Conservation (phyloP, 164 flowering plant genomes). For the Annona squamosa region DNA sequence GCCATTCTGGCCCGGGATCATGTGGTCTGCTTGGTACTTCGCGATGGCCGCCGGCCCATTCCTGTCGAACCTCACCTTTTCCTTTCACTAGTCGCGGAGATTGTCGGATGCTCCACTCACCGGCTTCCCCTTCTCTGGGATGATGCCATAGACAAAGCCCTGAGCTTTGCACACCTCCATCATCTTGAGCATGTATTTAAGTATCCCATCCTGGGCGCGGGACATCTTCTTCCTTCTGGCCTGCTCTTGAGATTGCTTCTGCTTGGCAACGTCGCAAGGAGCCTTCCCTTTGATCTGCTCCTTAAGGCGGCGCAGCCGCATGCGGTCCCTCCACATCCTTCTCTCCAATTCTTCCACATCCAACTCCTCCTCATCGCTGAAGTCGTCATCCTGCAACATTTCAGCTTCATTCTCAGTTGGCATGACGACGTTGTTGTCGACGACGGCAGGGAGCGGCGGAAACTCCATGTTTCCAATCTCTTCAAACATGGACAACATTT, state of each 20-base stretch:
- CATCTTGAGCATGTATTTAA: slow-evolving; percentile 80
- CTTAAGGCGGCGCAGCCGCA: slow-evolving; percentile 34
- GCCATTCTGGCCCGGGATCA: slow-evolving; percentile 33
- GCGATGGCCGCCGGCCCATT: slow-evolving; percentile 51
- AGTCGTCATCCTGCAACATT: slow-evolving; percentile 33
- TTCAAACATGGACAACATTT: slow-evolving; percentile 24
- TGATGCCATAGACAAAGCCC: slow-evolving; percentile 81
- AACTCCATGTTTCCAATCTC: slow-evolving; percentile 27
- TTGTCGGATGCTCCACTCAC: slow-evolving; percentile 86
- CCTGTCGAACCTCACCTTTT: slow-evolving; percentile 68
- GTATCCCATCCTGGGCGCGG: slow-evolving; percentile 73
- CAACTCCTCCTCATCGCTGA: slow-evolving; percentile 43
- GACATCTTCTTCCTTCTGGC: slow-evolving; percentile 86
- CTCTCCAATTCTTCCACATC: slow-evolving; percentile 50
- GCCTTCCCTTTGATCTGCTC: slow-evolving; percentile 43
- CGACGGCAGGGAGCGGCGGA: slow-evolving; percentile 14
- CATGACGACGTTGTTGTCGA: slow-evolving; percentile 7
- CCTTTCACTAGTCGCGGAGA: slow-evolving; percentile 87
- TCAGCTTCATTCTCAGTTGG: slow-evolving; percentile 29
- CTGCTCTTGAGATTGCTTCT: slow-evolving; percentile 53
- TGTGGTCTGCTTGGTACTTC: slow-evolving; percentile 8
- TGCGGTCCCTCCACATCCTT: slow-evolving; percentile 45
- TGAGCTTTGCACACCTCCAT: slow-evolving; percentile 89
- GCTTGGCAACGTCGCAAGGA: slow-evolving; percentile 28
- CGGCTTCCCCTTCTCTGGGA: slow-evolving; percentile 84